phyloP scores from a whole-genome alignment of 805 yeast species.

The Kodamaea kaohsiungensis region DNA sequence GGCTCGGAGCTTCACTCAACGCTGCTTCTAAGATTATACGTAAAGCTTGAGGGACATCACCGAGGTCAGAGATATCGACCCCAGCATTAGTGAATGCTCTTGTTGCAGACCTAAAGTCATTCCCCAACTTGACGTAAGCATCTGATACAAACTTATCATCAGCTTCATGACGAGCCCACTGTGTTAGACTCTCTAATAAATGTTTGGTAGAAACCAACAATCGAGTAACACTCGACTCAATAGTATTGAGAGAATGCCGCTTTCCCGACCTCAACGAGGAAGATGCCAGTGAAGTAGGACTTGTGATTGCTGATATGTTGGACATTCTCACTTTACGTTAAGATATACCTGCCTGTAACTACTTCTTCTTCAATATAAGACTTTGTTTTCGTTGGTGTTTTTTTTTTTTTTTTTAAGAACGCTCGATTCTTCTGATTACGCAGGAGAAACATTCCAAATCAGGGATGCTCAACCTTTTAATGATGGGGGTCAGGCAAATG shows the following conservation, averaged over 20 bases:
- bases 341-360: background rate
- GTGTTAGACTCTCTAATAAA: slow-evolving; percentile 78
- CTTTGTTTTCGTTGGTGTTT: background rate
- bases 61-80: slow-evolving; percentile 77
- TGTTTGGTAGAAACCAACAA: slow-evolving; percentile 87
- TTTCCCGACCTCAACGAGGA: slow-evolving; percentile 13
- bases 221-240: slow-evolving; percentile 76
- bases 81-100: slow-evolving; percentile 78
- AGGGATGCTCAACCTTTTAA: background rate
- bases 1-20: slow-evolving; percentile 80
- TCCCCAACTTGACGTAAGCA: slow-evolving; percentile 88
- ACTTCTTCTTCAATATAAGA: background rate
- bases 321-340: slow-evolving; percentile 9
- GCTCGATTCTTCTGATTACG: background rate
- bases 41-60: slow-evolving; percentile 85
- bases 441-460: background rate
- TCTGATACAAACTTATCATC: slow-evolving; percentile 84
- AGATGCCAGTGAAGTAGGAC: slow-evolving; percentile 7
- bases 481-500: background rate
- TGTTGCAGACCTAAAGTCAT: slow-evolving; percentile 85
- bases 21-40: slow-evolving; percentile 84
- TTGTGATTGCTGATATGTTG: background rate
- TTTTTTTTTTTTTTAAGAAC: background rate
- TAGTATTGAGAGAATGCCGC: slow-evolving; percentile 43
- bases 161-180: slow-evolving; percentile 85